These are phyloP conservation scores for Naegleria fowleri DNA, from an alignment of 208 protist species.

Conservation along the genomic window DNA sequence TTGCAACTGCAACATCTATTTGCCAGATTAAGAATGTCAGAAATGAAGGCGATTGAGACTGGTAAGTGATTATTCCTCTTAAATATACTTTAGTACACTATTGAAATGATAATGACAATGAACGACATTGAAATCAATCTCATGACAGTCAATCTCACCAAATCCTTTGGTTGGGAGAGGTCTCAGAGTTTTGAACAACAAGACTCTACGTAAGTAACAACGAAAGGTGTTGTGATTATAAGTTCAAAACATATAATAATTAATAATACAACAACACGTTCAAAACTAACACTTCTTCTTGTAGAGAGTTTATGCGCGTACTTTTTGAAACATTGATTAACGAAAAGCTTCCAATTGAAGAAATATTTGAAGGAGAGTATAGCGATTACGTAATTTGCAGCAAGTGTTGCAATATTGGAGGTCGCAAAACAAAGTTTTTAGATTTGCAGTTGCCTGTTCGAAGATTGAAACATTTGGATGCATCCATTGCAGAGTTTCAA, in stretches of 20 bases:
- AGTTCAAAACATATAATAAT: no score
- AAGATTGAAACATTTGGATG: not conserved
- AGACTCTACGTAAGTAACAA: not conserved
- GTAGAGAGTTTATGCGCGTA: not conserved
- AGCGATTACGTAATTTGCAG: not conserved
- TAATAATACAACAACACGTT: no score
- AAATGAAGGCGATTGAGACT: slow-evolving; percentile 51
- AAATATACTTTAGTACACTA: no score
- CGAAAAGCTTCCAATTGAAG: not conserved
- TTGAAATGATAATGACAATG: no score
- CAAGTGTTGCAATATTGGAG: not conserved
- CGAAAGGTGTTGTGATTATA: no score
- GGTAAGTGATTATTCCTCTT: slow-evolving; percentile 29
- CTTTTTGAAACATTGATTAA: not conserved
- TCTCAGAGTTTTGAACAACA: not conserved
- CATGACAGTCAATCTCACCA: slow-evolving; percentile 57
- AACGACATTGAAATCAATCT: no score
- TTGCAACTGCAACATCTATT: slow-evolving; percentile 70
- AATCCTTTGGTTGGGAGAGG: slow-evolving; percentile 63
- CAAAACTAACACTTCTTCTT: no score
- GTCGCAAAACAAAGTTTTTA: not conserved
- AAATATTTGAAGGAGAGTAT: not conserved
- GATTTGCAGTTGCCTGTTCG: not conserved
- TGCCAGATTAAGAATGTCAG: slow-evolving; percentile 66
- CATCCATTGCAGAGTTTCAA: not conserved